Conservation (phyloP, 257 asterid species). For the Salvia miltiorrhiza region DNA sequence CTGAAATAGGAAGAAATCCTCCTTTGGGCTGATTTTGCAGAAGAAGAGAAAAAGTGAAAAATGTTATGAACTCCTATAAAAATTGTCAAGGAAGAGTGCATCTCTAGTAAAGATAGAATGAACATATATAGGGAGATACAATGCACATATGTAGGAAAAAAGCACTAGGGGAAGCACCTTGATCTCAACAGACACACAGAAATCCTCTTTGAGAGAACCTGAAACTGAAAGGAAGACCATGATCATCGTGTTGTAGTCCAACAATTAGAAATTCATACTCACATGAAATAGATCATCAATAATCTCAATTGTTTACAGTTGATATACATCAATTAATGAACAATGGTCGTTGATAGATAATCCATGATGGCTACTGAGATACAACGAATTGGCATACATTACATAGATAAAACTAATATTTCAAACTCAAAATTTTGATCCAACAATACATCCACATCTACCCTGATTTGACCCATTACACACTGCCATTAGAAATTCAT, state of each 20-base stretch:
- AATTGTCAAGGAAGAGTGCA: slow-evolving; percentile 16
- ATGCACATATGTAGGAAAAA: slow-evolving; percentile 9
- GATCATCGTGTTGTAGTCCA: slow-evolving; percentile 15
- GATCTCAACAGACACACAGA: slow-evolving; percentile 72
- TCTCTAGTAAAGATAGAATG: slow-evolving; percentile 1
- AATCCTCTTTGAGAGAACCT: slow-evolving; percentile 53
- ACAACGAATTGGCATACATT: not conserved
- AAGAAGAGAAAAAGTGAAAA: slow-evolving; percentile 17
- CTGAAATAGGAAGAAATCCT: slow-evolving; percentile 78
- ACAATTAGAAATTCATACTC: not conserved
- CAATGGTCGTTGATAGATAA: not conserved
- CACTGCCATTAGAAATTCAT: not conserved
- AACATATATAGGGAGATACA: slow-evolving; percentile 14
- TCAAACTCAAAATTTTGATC: not conserved
- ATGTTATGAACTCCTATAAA: not conserved
- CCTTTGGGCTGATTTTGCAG: slow-evolving; percentile 74
- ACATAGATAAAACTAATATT: not conserved
- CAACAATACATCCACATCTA: not conserved
- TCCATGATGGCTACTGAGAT: not conserved
- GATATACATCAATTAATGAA: not conserved
- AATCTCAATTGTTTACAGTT: not conserved
- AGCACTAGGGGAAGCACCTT: slow-evolving; percentile 54
- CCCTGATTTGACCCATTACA: not conserved
- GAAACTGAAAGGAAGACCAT: slow-evolving; percentile 30
- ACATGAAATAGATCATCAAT: not conserved